A percentile compares a stretch with the other conserved stretches of the same genome.
These are phyloP conservation scores for Tylopilus sp. DNA, from an alignment of 768 basidiomycete genomes.

Conservation along the genomic window DNA sequence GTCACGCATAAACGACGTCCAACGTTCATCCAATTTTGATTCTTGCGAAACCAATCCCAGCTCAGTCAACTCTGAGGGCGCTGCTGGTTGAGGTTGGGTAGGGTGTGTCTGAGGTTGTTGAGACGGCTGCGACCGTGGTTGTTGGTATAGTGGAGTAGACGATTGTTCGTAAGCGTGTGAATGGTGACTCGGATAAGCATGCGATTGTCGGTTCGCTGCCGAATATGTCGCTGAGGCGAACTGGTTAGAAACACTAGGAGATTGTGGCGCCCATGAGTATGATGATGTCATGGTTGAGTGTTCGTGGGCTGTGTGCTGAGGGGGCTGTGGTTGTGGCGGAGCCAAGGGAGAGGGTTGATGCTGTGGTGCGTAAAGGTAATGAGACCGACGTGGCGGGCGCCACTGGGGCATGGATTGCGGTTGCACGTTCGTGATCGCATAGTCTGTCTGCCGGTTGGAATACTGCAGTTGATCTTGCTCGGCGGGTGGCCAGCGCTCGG, in stretches of 20 bases:
- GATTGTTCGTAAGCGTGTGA: constrained; percentile 17
- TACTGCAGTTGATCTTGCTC: constrained; percentile 17
- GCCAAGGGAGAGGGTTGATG: constrained; percentile 10
- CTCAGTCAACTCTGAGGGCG: constrained; percentile 48
- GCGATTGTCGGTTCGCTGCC: constrained; percentile 4
- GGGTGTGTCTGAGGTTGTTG: constrained; percentile 5
- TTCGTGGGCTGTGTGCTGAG: constrained; percentile 20
- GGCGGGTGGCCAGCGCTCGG: constrained; percentile 13
- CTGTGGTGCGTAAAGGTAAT: constrained; percentile 26
- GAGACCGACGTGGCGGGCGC: constrained; percentile 27
- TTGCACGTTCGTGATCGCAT: constrained; percentile 1
- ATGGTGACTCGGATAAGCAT: constrained; percentile 14
- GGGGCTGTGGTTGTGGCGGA: neutral
- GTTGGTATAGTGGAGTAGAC: constrained; percentile 4
- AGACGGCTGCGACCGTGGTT: constrained; percentile 1
- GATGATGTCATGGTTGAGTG: constrained; percentile 12
- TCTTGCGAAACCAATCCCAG: constrained; percentile 59
- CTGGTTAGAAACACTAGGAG: constrained; percentile 2
- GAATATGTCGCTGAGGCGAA: constrained; percentile 12
- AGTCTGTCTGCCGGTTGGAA: constrained; percentile 5
- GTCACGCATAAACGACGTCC: constrained; percentile 62
- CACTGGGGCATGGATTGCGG: constrained; percentile 19
- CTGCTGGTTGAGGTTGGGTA: constrained; percentile 3
- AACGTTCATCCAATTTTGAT: constrained; percentile 53
- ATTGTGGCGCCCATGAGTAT: constrained; percentile 15